These are phyloP conservation scores for Lactifluus pinguis DNA, from an alignment of 768 basidiomycete species.

Conservation along the genomic window DNA sequence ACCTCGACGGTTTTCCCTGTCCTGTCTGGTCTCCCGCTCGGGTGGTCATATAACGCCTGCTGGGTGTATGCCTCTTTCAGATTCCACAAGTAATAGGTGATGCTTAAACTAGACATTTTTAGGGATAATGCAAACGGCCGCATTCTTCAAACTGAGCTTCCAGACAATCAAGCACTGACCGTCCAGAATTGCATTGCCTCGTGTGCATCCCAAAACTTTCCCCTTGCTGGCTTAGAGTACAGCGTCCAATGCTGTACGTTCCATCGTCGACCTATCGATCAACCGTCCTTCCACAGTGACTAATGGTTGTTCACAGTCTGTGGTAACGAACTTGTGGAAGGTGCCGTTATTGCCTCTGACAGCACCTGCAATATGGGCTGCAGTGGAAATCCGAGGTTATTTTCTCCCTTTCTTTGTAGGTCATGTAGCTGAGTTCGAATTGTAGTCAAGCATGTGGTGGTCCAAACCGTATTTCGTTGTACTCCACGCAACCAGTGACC, in stretches of 20 bases:
- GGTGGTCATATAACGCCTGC: constrained; percentile 26
- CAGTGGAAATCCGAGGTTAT: constrained; percentile 56
- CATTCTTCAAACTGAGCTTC: constrained; percentile 37
- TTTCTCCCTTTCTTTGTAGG: not conserved
- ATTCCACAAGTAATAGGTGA: not conserved
- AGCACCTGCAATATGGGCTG: constrained; percentile 67
- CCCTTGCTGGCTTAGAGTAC: constrained; percentile 65
- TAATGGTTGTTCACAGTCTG: constrained; percentile 42
- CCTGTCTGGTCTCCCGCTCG: not conserved
- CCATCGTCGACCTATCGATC: not conserved
- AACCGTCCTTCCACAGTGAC: not conserved
- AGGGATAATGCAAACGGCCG: constrained; percentile 58
- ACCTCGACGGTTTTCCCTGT: constrained; percentile 14
- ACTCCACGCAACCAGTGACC: constrained; percentile 43
- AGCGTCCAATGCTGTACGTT: constrained; percentile 41
- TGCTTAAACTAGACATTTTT: not conserved
- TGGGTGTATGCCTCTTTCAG: constrained; percentile 37
- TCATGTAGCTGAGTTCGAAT: not conserved
- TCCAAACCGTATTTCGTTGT: constrained; percentile 62
- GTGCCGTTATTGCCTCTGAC: constrained; percentile 42
- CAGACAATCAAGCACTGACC: constrained; percentile 37
- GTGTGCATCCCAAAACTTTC: constrained; percentile 49
- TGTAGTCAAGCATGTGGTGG: constrained; percentile 64
- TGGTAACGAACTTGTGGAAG: constrained; percentile 53
- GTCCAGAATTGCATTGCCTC: constrained; percentile 52